phyloP scores from a whole-genome alignment of 208 protist species.

The Crithidia thermophila region DNA sequence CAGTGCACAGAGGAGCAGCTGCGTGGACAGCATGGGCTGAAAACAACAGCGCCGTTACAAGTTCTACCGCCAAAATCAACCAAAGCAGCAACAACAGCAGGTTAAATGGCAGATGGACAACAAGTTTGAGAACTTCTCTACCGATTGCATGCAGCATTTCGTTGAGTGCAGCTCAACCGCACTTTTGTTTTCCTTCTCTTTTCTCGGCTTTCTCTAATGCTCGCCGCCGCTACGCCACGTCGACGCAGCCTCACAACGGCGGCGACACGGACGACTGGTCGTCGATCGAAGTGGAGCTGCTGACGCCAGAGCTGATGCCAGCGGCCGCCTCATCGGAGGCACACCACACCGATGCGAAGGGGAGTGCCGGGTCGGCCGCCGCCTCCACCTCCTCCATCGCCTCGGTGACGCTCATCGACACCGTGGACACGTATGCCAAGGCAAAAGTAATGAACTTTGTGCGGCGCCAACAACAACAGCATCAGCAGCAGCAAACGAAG shows the following conservation, averaged over 20 bases:
- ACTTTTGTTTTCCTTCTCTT: background rate
- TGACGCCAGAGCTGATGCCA: constrained; percentile 12
- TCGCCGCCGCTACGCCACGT: background rate
- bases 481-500: background rate
- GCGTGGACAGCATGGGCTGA: too few species aligned
- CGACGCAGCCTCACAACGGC: background rate
- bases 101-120: too few species aligned
- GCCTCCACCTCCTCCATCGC: background rate
- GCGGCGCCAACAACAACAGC: constrained; percentile 23
- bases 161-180: too few species aligned
- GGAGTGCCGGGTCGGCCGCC: too few species aligned
- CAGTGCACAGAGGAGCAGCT: too few species aligned
- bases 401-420: constrained; percentile 46
- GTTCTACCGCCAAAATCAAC: too few species aligned
- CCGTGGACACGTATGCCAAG: constrained; percentile 67
- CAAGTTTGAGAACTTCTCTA: too few species aligned
- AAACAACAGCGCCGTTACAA: too few species aligned
- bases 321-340: background rate
- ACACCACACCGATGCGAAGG: too few species aligned
- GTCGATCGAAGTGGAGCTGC: constrained; percentile 29
- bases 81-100: too few species aligned
- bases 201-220: background rate
- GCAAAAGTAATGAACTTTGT: constrained; percentile 81
- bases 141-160: too few species aligned
- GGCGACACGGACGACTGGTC: constrained; percentile 30